Conservation (phyloP, 495 filamentous ascomycete species). For the Chaetomium fimeti region DNA sequence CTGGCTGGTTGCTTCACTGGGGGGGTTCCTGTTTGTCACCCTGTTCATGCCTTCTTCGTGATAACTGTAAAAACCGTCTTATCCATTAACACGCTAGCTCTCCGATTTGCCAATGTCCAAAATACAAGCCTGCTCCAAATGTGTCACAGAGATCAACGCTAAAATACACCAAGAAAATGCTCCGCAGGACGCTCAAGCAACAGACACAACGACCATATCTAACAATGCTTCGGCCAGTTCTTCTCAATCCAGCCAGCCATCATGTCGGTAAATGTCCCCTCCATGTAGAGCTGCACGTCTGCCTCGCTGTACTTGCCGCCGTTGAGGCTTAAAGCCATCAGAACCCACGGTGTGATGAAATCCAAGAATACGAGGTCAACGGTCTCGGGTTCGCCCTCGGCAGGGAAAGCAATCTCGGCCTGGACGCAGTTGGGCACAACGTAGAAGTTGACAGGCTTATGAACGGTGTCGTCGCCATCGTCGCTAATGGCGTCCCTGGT, state of each 20-base stretch:
- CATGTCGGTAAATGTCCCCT: slow-evolving; percentile 69
- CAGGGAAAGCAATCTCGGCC: slow-evolving; percentile 56
- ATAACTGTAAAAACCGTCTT: not conserved
- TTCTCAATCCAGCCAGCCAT: slow-evolving; percentile 74
- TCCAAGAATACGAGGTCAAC: slow-evolving; percentile 90
- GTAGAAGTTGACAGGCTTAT: slow-evolving; percentile 71
- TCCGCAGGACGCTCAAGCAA: not conserved
- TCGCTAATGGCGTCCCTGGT: slow-evolving; percentile 78
- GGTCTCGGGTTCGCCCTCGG: slow-evolving; percentile 54
- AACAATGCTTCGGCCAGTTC: slow-evolving; percentile 66
- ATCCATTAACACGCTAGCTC: not conserved
- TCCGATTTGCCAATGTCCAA: not conserved
- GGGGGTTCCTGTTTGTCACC: not conserved
- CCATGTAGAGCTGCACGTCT: slow-evolving; percentile 64
- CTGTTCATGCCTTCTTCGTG: not conserved
- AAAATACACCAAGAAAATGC: not conserved
- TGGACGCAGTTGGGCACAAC: slow-evolving; percentile 79
- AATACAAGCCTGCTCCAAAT: not conserved
- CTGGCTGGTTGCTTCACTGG: not conserved
- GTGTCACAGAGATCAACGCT: not conserved
- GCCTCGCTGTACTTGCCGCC: slow-evolving; percentile 58
- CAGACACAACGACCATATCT: not conserved
- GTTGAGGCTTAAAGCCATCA: slow-evolving; percentile 67
- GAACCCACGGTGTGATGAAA: slow-evolving; percentile 78
- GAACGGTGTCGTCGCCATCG: slow-evolving; percentile 91